Conservation (phyloP, 164 flowering plant species). For the Liriodendron chinense region DNA sequence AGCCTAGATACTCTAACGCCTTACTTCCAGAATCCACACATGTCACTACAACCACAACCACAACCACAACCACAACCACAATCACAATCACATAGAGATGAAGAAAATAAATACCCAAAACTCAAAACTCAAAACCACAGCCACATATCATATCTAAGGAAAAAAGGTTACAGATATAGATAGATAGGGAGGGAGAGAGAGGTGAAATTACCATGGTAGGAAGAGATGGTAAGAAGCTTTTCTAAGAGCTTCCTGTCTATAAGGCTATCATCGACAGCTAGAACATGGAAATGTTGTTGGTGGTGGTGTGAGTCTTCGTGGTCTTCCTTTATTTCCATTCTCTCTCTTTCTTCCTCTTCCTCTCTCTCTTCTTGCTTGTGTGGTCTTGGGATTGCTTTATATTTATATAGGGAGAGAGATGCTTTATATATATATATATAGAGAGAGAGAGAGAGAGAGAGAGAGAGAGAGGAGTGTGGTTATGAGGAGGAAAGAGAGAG, state of each 20-base stretch:
- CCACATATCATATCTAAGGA: background rate
- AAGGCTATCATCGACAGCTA: conserved; percentile 76
- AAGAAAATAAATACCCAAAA: background rate
- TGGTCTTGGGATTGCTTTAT: background rate
- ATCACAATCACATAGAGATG: background rate
- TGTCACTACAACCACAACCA: conserved; percentile 30
- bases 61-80: background rate
- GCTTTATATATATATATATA: background rate
- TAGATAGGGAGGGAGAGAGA: background rate
- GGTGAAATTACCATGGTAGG: conserved; percentile 31
- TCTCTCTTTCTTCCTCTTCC: background rate
- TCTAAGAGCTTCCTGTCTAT: conserved; percentile 69
- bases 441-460: background rate
- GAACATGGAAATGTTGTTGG: conserved; percentile 51
- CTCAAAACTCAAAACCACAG: background rate
- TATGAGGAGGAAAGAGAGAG: background rate
- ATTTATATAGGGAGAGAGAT: too few species aligned
- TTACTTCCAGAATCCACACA: conserved; percentile 43
- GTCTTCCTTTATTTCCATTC: background rate
- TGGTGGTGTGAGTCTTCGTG: background rate
- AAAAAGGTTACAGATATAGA: background rate
- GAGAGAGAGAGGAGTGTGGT: background rate
- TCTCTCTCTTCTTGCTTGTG: background rate
- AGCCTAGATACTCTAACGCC: conserved; percentile 41
- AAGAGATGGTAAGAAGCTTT: conserved; percentile 63